phyloP scores from a whole-genome alignment of 2,329 filamentous ascomycete genomes.

The Botrytis byssoidea region DNA sequence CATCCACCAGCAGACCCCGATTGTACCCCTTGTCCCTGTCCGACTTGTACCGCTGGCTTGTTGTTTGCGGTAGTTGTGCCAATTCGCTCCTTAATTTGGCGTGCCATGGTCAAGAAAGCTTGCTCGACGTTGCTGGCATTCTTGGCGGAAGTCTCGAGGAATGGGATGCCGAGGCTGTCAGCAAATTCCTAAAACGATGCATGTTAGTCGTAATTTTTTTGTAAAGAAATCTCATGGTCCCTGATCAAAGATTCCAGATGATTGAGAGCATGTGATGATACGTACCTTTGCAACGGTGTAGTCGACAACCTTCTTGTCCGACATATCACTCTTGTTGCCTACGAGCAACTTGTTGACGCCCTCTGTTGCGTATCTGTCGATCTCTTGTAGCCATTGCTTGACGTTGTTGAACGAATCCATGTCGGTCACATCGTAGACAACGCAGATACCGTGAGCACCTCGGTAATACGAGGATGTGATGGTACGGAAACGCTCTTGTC shows the following conservation, averaged over 20 bases:
- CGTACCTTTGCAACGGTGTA: constrained; percentile 98
- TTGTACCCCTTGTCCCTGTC: constrained; percentile 90
- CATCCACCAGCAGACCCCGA: constrained; percentile 81
- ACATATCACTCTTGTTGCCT: constrained; percentile 99
- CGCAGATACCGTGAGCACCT: constrained; percentile 97
- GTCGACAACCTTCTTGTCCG: constrained; percentile 99
- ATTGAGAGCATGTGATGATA: constrained; percentile 34
- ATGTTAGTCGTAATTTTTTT: constrained; percentile 27
- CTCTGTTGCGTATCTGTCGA: constrained; percentile 98
- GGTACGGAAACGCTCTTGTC: constrained; percentile 98
- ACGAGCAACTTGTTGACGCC: constrained; percentile 99
- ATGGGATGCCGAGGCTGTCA: constrained; percentile 96
- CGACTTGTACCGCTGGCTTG: constrained; percentile 97
- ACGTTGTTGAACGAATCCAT: constrained; percentile 99
- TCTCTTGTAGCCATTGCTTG: constrained; percentile 99
- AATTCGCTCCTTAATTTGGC: constrained; percentile 99
- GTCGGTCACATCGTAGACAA: constrained; percentile 99
- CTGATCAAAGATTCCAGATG: constrained; percentile 27
- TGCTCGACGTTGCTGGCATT: constrained; percentile 99
- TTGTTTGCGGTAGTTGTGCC: constrained; percentile 92
- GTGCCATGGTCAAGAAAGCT: constrained; percentile 99
- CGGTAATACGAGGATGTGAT: constrained; percentile 99
- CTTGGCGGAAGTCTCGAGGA: constrained; percentile 99
- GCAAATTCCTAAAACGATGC: constrained; percentile 76
- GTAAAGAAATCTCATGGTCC: not conserved